A percentile compares a stretch with the other conserved stretches of the same genome.
These are phyloP conservation scores for Colletotrichum tropicicola DNA, from an alignment of 2,329 filamentous ascomycete species.

Conservation along the genomic window DNA sequence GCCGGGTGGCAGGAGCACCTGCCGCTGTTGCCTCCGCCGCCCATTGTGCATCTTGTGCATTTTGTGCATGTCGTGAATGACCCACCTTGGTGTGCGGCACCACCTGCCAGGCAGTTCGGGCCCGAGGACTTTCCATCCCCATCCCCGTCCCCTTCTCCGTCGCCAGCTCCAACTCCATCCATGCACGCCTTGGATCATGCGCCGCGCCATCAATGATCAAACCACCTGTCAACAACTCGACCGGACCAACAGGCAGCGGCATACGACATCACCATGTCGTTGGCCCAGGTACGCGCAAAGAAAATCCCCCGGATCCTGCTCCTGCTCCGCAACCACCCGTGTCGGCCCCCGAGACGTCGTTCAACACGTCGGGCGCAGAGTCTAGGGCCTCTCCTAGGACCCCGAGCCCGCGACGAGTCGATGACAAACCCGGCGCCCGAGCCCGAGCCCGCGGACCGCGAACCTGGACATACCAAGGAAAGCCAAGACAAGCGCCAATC, in stretches of 20 bases:
- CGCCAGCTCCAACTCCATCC: too few species aligned
- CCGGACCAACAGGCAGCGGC: too few species aligned
- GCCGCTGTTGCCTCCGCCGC: too few species aligned
- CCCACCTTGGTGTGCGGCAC: too few species aligned
- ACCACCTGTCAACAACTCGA: neutral
- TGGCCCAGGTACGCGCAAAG: neutral
- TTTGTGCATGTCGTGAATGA: too few species aligned
- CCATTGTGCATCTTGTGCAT: too few species aligned
- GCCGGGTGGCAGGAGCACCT: too few species aligned
- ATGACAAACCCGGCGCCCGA: constrained; percentile 3
- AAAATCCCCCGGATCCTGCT: neutral
- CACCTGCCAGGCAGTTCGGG: too few species aligned
- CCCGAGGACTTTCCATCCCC: too few species aligned
- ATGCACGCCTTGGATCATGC: neutral
- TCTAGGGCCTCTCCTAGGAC: constrained; percentile 1
- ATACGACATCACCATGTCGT: neutral
- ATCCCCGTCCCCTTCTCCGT: too few species aligned
- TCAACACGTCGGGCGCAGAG: neutral
- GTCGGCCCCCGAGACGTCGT: neutral
- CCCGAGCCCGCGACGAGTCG: neutral
- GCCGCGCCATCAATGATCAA: neutral
- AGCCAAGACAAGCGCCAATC: constrained; percentile 23
- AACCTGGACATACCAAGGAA: constrained; percentile 5
- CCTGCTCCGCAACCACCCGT: neutral
- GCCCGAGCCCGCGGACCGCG: constrained; percentile 14